Evolutionary conservation across 495 filamentous ascomycete species (phyloP).

Genomic region (Penicillium mononematosum): DNA sequence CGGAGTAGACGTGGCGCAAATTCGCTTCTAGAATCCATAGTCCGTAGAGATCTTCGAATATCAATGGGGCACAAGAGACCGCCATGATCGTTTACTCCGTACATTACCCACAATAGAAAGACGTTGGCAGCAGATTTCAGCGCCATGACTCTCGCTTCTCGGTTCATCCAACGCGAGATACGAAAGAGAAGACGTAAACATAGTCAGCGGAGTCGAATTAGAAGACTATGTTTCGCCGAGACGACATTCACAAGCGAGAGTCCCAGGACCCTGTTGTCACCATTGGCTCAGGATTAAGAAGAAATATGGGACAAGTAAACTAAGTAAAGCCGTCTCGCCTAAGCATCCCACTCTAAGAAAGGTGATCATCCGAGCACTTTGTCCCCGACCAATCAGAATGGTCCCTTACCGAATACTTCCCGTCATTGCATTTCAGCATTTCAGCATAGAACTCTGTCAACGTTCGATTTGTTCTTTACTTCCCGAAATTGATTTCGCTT

Average conservation of each 20-base stretch:
- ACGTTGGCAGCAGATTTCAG: conserved; percentile 8
- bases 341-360: conserved; percentile 47
- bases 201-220: not conserved
- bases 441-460: not conserved
- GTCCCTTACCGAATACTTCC: conserved; percentile 37
- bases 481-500: conserved; percentile 1
- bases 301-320: conserved; percentile 13
- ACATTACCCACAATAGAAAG: conserved; percentile 12
- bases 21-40: conserved; percentile 13
- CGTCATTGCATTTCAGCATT: conserved; percentile 7
- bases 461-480: conserved; percentile 3
- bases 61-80: conserved; percentile 17
- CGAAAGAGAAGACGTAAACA: conserved; percentile 1
- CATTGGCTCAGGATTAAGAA: not conserved
- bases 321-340: conserved; percentile 33
- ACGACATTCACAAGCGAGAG: conserved; percentile 2
- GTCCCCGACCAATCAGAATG: conserved; percentile 36
- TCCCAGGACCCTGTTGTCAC: not conserved
- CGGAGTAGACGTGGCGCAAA: not conserved
- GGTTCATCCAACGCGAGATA: conserved; percentile 30
- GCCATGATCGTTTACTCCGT: conserved; percentile 14
- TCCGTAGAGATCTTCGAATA: not conserved
- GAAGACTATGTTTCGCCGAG: not conserved
- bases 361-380: conserved; percentile 28
- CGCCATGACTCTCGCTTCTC: conserved; percentile 12